These are phyloP conservation scores for Coemansia sp. DNA, from an alignment of 192 early-diverging fungal species.

Conservation along the genomic window DNA sequence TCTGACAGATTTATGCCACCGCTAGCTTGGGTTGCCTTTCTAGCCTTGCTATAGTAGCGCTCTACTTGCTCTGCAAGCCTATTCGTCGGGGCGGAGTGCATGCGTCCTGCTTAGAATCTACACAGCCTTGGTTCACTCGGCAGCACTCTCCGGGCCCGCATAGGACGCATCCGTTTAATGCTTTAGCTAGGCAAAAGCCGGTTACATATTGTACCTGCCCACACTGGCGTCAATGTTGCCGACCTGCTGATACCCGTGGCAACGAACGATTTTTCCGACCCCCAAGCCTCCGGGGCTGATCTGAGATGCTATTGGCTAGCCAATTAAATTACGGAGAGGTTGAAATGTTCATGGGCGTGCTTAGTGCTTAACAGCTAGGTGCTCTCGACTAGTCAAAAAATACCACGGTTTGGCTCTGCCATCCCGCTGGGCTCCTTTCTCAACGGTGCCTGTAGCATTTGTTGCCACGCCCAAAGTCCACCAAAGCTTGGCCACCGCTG, in stretches of 20 bases:
- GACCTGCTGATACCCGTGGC: neutral
- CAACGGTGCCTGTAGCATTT: neutral
- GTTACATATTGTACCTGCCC: neutral
- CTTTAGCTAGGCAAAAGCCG: neutral
- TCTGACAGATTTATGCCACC: neutral
- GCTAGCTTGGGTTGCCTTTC: neutral
- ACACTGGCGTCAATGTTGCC: neutral
- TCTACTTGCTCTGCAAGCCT: neutral
- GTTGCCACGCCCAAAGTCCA: neutral
- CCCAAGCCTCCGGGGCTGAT: neutral
- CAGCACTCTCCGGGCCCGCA: neutral
- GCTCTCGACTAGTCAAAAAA: neutral
- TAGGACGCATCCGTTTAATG: neutral
- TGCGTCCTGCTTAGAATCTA: neutral
- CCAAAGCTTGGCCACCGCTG: neutral
- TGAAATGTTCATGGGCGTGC: neutral
- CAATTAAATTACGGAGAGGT: neutral
- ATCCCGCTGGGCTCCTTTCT: neutral
- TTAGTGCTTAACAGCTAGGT: too few species aligned
- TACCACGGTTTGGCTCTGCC: neutral
- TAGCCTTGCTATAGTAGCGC: neutral
- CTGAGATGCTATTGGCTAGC: neutral
- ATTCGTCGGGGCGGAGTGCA: neutral
- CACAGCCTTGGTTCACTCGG: neutral
- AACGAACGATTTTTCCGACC: neutral